Conservation (phyloP, 2,329 filamentous ascomycete genomes). For the Cercospora sesami region DNA sequence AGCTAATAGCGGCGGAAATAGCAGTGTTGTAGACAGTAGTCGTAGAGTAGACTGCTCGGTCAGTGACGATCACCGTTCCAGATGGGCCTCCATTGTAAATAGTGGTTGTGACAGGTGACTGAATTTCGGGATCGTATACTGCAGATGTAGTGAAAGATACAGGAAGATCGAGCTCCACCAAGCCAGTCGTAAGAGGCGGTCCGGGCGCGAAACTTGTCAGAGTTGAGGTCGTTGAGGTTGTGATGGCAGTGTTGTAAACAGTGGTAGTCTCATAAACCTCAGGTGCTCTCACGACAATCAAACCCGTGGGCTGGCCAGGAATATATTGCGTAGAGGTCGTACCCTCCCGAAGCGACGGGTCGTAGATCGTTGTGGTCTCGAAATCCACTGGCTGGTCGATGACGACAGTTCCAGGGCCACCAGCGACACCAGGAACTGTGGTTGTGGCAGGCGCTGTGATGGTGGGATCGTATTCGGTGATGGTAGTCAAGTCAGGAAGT, state of each 20-base stretch:
- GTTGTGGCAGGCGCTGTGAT: neutral
- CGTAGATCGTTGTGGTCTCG: neutral
- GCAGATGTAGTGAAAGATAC: neutral
- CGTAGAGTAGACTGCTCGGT: neutral
- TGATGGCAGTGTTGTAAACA: neutral
- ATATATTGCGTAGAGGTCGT: neutral
- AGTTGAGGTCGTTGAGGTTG: neutral
- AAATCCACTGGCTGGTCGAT: neutral
- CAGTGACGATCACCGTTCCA: neutral
- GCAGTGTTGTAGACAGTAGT: neutral
- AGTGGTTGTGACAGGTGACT: neutral
- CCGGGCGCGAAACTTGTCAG: neutral
- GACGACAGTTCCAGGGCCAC: neutral
- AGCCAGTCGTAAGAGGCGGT: neutral
- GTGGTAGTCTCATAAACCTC: neutral
- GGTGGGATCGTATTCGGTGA: neutral
- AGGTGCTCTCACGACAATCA: neutral
- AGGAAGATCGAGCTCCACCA: neutral
- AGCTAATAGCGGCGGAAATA: neutral
- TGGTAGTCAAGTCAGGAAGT: neutral
- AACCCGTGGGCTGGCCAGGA: neutral
- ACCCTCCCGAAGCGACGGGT: neutral
- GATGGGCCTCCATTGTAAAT: neutral
- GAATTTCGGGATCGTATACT: neutral
- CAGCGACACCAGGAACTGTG: neutral